Evolutionary conservation across 202 grass and related monocot genomes (phyloP), one percentile per base, ranked within the genome.

Genomic region (Carex sylvatica): DNA sequence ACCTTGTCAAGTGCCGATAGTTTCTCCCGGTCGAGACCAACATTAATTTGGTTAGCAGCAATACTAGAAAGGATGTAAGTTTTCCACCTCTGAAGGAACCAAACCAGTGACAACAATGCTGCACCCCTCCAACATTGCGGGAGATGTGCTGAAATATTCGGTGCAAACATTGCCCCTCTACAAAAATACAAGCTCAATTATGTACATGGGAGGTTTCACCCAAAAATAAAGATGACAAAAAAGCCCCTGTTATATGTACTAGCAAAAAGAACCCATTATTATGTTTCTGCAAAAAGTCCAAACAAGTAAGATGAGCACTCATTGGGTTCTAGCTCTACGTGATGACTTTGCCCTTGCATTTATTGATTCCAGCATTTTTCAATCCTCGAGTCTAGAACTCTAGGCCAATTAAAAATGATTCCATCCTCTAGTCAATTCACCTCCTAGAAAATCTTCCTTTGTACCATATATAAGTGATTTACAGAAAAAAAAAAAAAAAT

Each of bases 21-120:
- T 82, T 78, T 93, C 28, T 91, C 91, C 40, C 81, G 83, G 16
- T 98, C 92, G 68, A 90, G 61, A 40, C 79, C 88, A 80, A 79
- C 40, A 35, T 42, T 66, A 68, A 67, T 65, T 83, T 85, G 65
- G 59, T 77, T 92, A 9, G 84, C 20, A 83, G 92, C 81, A 74
- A 85, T 77, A 82, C 63, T 93, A 80, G 89, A 42, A 30, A 98
- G 91, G 85, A 93, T 90, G 58, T 90, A 93, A 35, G 83, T 88
- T 93, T 98, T 98, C 89, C 95, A 98, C 78, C 92, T 87, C 65
- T 95, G 95, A 87, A 98, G 89, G 84, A 98, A 98, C 95, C 95
- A 98, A 56, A 95, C 83, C 84, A 93, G 84, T 52, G 95, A 98
- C 42, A 98, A 73, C 26, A 98, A 88, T 36, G 89, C 86, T 78